These are phyloP conservation scores for Aspergillus heteromorphus DNA, from an alignment of 495 filamentous ascomycete species.

Conservation along the genomic window DNA sequence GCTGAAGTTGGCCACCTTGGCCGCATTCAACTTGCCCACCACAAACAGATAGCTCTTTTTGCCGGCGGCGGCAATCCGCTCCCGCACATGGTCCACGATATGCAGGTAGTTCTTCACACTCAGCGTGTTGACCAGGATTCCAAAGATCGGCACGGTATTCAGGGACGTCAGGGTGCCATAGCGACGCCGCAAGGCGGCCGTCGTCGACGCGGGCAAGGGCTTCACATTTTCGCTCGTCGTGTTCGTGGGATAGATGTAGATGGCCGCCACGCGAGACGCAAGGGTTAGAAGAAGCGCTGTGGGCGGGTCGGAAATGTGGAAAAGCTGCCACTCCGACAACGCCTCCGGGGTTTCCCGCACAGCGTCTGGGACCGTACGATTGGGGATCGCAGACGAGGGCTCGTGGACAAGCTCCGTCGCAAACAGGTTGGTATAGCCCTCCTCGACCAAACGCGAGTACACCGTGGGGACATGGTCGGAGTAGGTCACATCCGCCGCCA, in stretches of 20 bases:
- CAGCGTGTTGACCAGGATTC: constrained; percentile 91
- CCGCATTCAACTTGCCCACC: constrained; percentile 91
- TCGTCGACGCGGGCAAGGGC: constrained; percentile 45
- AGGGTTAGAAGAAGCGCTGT: constrained; percentile 81
- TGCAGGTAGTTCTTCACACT: constrained; percentile 85
- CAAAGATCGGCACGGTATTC: constrained; percentile 75
- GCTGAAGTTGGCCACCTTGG: constrained; percentile 92
- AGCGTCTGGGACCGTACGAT: constrained; percentile 59
- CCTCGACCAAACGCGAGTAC: constrained; percentile 38
- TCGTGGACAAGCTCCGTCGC: constrained; percentile 69
- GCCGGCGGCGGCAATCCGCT: constrained; percentile 64
- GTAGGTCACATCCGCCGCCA: constrained; percentile 90
- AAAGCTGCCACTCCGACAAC: constrained; percentile 68
- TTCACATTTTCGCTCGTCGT: constrained; percentile 27
- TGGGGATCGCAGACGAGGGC: constrained; percentile 78
- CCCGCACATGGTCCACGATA: constrained; percentile 65
- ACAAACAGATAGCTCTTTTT: constrained; percentile 97
- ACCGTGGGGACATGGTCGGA: constrained; percentile 60
- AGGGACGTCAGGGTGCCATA: constrained; percentile 83
- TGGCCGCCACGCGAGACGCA: constrained; percentile 68
- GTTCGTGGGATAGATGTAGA: constrained; percentile 73
- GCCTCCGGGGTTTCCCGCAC: constrained; percentile 43
- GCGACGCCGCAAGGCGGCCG: constrained; percentile 66
- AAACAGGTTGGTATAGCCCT: constrained; percentile 66
- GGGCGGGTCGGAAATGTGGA: constrained; percentile 85